Evolutionary conservation across 2,329 filamentous ascomycete species (phyloP).

Genomic region (Hypoxylon sp.): DNA sequence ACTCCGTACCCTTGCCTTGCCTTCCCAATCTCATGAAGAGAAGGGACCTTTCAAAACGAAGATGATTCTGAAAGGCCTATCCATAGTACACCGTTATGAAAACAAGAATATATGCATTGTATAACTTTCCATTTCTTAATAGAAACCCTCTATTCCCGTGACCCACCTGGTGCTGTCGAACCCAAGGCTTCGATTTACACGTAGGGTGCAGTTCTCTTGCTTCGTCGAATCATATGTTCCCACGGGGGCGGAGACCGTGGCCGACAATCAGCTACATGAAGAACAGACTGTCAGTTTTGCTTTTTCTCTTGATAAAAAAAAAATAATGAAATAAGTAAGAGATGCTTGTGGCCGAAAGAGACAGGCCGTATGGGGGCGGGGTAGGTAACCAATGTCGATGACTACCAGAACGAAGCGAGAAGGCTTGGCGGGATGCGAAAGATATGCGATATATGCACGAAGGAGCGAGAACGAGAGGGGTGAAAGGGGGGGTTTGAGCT

Average conservation of each 20-base stretch:
- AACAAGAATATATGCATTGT: neutral
- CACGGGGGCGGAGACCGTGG: conserved; percentile 43
- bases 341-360: conserved; percentile 4
- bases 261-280: conserved; percentile 46
- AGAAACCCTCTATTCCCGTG: conserved; percentile 19
- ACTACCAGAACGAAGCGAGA: neutral
- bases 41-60: neutral
- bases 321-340: too few relatives aligned
- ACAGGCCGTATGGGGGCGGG: conserved; percentile 6
- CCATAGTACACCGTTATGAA: neutral
- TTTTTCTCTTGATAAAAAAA: too few relatives aligned
- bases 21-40: neutral
- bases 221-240: conserved; percentile 46
- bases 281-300: conserved; percentile 19
- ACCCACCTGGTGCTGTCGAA: neutral
- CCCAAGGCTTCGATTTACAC: conserved; percentile 27
- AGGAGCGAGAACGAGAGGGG: neutral
- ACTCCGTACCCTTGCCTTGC: conserved; percentile 15
- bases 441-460: neutral
- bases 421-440: conserved; percentile 24
- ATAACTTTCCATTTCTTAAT: neutral
- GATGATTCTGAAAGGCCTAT: neutral
- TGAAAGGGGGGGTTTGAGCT: neutral
- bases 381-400: conserved; percentile 9
- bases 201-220: conserved; percentile 39